Evolutionary conservation across 805 yeast genomes (phyloP).

Genomic region (Kregervanrija fluxuum): DNA sequence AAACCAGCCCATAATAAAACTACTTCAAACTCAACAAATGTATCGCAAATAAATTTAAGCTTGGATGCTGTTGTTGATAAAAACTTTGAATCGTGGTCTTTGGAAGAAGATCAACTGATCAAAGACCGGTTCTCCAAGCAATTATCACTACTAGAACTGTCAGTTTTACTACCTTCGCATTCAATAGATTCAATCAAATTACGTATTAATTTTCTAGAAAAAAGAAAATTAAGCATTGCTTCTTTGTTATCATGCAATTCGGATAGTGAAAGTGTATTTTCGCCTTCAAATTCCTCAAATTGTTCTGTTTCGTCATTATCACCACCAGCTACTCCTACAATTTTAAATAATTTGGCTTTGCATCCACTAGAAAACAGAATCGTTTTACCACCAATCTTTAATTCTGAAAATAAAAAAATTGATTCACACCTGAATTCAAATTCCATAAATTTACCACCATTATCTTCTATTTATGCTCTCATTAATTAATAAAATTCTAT

Average conservation of each 20-base stretch:
- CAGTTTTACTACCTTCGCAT: constrained; percentile 63
- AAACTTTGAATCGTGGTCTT: constrained; percentile 30
- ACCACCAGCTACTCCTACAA: background rate
- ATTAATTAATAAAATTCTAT: no score
- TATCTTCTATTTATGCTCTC: no score
- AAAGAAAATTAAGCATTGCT: constrained; percentile 9
- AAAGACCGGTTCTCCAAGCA: constrained; percentile 48
- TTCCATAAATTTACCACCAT: no score
- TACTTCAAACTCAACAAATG: background rate
- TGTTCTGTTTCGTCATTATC: constrained; percentile 2
- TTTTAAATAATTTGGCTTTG: background rate
- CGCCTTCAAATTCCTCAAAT: background rate
- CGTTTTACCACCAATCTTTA: no score
- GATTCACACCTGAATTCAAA: no score
- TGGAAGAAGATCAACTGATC: constrained; percentile 68
- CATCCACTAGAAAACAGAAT: no score
- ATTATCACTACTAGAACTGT: constrained; percentile 63
- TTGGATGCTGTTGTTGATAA: no score
- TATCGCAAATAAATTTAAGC: no score
- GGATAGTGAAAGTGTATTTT: background rate
- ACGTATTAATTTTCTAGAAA: constrained; percentile 44
- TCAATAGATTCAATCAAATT: constrained; percentile 68
- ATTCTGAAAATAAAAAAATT: no score
- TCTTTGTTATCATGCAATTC: constrained; percentile 6
- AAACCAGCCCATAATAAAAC: background rate